Percentiles rank a stretch among this genome's conserved stretches.
Conservation (phyloP, 2,329 filamentous ascomycete species). For the Aureobasidium sp. region DNA sequence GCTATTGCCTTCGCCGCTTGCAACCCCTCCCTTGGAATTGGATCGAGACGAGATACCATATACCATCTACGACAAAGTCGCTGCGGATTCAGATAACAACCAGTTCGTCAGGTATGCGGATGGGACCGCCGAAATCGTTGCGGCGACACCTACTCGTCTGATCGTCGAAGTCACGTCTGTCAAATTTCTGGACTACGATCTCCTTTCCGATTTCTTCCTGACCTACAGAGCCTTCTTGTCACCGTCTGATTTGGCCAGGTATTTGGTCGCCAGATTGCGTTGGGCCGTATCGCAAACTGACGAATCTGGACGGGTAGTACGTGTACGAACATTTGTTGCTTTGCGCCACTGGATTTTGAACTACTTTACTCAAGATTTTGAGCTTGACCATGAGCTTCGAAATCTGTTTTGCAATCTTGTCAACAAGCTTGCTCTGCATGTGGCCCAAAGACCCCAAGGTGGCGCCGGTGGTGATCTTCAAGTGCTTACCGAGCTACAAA, state of each 20-base stretch:
- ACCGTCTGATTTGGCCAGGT: conserved; percentile 64
- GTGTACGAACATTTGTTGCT: conserved; percentile 90
- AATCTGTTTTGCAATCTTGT: conserved; percentile 71
- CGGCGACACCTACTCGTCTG: conserved; percentile 81
- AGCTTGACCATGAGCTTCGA: conserved; percentile 65
- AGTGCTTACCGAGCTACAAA: conserved; percentile 88
- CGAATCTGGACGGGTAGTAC: conserved; percentile 85
- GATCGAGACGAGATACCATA: conserved; percentile 32
- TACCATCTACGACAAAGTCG: conserved; percentile 73
- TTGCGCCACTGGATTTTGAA: conserved; percentile 96
- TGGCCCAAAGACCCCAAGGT: conserved; percentile 43
- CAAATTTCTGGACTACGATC: conserved; percentile 90
- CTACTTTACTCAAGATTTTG: conserved; percentile 93
- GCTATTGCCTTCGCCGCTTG: background rate
- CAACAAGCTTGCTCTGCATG: conserved; percentile 52
- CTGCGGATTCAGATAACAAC: conserved; percentile 72
- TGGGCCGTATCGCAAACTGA: conserved; percentile 79
- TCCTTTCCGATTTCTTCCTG: conserved; percentile 95
- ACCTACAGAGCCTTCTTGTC: conserved; percentile 86
- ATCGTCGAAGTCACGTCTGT: conserved; percentile 96
- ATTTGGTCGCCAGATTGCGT: conserved; percentile 73
- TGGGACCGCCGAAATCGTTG: conserved; percentile 64
- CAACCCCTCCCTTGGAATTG: background rate
- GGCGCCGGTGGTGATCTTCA: conserved; percentile 64
- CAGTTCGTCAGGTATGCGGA: conserved; percentile 75